Evolutionary conservation across 2,329 filamentous ascomycete species (phyloP).

Genomic region (Hypoxylon sp.): DNA sequence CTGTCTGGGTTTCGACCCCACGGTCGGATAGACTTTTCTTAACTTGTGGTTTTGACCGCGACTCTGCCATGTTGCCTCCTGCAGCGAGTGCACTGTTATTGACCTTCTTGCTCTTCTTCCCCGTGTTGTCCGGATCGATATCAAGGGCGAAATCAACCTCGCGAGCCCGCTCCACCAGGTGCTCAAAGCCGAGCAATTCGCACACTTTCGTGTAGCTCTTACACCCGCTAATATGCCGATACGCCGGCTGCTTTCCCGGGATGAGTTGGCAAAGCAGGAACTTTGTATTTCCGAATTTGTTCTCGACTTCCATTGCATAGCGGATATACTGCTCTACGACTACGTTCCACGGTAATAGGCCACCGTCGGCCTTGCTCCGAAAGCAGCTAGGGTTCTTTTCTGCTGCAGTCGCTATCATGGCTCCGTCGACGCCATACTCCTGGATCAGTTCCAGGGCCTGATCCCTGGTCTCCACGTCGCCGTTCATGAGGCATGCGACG

Average conservation of each 20-base stretch:
- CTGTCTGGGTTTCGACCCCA: conserved; percentile 44
- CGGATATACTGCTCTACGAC: conserved; percentile 82
- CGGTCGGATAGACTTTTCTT: conserved; percentile 53
- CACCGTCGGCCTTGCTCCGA: conserved; percentile 75
- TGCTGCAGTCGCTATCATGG: conserved; percentile 95
- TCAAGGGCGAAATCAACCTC: conserved; percentile 74
- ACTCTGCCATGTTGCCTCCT: conserved; percentile 60
- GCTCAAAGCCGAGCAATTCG: conserved; percentile 72
- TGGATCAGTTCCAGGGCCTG: conserved; percentile 77
- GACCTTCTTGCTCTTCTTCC: conserved; percentile 58
- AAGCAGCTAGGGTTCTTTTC: conserved; percentile 95
- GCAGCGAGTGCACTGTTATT: conserved; percentile 62
- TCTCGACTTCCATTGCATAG: conserved; percentile 80
- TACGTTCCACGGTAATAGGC: conserved; percentile 79
- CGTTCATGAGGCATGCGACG: conserved; percentile 95
- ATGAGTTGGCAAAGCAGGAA: conserved; percentile 88
- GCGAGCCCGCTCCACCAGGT: conserved; percentile 73
- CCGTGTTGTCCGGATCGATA: conserved; percentile 66
- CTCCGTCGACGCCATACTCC: conserved; percentile 90
- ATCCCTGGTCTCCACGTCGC: conserved; percentile 83
- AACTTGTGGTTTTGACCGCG: conserved; percentile 46
- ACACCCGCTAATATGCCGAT: conserved; percentile 71
- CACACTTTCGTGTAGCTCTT: conserved; percentile 81
- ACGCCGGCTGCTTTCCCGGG: conserved; percentile 78
- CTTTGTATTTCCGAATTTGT: conserved; percentile 93